Base-by-base conservation (phyloP, 2,329 filamentous ascomycete genomes). In the Clathrospora elynae region DNA sequence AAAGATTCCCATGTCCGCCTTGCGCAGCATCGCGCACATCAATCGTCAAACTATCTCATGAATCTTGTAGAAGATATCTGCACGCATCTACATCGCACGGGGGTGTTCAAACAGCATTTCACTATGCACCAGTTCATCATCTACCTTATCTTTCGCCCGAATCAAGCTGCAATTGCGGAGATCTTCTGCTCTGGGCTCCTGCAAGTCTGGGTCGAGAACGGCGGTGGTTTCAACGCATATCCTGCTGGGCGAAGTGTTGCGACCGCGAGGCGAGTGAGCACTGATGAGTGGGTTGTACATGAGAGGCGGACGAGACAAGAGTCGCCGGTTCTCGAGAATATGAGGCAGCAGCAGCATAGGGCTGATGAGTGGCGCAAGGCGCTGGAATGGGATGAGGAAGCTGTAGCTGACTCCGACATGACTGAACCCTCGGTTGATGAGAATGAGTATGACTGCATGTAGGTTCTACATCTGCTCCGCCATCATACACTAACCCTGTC, bases 51-150 rank as follows among this genome's bases (percentile, higher is more conserved):
- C 26, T 59, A 61, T 13, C 29, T 64, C 8, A 66, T 66, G 62
- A 66, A 66, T 10, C 56, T 67, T 0, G 49, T 61, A 0, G 59
- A 64, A 32, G 62, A 67, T 16, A 51, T 59, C 1, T 66, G 57
- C 19, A 49, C 47, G 0, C 31, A 61, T 22, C 44, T 64, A 2
- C 31, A 57, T 18, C 20, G 34, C 0, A 28, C 29, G 0, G 28
- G 41, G 0, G 14, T 26, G 0, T 50, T 66, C 1, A 5, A 14
- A 3, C 51, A 59, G n/a, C 45, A 40, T 3, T 67, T 62, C 13
- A 24, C 3, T 1, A 60, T 66, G 64, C 61, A 65, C 6, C 53
- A 46, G 5, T 62, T 48, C 32, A 53, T 66, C 26, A 48, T 66
- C 6, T 66, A 58, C 19, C 51, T 66, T 6, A 56, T 67, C 6